Conservation (phyloP, 2,329 filamentous ascomycete species). For the Xylaria hypoxylon region DNA sequence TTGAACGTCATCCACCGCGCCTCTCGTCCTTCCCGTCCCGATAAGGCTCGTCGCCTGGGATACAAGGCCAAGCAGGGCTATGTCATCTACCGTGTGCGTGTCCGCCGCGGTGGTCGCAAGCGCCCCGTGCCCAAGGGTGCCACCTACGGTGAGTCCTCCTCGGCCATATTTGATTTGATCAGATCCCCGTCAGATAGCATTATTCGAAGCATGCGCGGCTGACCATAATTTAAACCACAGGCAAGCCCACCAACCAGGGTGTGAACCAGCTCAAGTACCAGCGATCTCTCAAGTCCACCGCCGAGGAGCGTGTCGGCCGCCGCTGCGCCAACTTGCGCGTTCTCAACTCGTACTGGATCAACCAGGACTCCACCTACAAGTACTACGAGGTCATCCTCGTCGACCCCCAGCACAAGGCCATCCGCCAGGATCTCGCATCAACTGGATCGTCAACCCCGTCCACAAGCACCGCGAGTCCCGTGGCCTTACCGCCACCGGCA, state of each 20-base stretch:
- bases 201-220: slow-evolving; percentile 17
- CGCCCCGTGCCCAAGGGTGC: slow-evolving; percentile 95
- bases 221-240: slow-evolving; percentile 60
- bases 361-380: slow-evolving; percentile 99
- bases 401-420: slow-evolving; percentile 99
- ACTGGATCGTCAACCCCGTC: slow-evolving; percentile 99
- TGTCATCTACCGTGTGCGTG: slow-evolving; percentile 99
- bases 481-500: slow-evolving; percentile 97
- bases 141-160: slow-evolving; percentile 83
- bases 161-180: not conserved
- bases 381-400: slow-evolving; percentile 99
- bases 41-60: slow-evolving; percentile 99
- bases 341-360: slow-evolving; percentile 99
- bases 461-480: slow-evolving; percentile 99
- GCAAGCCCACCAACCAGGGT: slow-evolving; percentile 99
- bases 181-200: not conserved
- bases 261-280: slow-evolving; percentile 99
- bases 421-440: slow-evolving; percentile 98
- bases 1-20: slow-evolving; percentile 99
- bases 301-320: slow-evolving; percentile 99
- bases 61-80: slow-evolving; percentile 99
- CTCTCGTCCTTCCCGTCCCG: slow-evolving; percentile 95
- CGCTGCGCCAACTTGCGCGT: slow-evolving; percentile 99
- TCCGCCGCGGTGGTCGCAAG: slow-evolving; percentile 99
- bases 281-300: slow-evolving; percentile 96